These are phyloP conservation scores for Sphaerobolus stellatus DNA, from an alignment of 1,284 basidiomycete species.

Conservation along the genomic window DNA sequence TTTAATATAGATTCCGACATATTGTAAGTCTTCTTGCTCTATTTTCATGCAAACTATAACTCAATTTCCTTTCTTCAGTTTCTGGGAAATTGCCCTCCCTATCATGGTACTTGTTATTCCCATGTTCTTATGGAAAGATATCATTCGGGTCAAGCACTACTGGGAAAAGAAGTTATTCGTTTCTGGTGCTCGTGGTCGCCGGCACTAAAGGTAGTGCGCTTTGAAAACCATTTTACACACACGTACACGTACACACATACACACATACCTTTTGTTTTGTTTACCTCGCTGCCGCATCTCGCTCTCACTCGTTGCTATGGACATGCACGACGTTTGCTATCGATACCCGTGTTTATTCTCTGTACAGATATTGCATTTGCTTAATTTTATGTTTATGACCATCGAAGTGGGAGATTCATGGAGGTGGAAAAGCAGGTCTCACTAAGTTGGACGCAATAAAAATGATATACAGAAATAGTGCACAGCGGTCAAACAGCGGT, in stretches of 20 bases:
- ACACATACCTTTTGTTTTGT: background rate
- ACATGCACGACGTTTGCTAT: too few relatives aligned
- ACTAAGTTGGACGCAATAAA: too few relatives aligned
- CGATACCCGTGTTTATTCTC: too few relatives aligned
- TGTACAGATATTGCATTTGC: too few relatives aligned
- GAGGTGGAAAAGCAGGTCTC: too few relatives aligned
- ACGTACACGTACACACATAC: too few relatives aligned
- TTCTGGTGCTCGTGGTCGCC: background rate
- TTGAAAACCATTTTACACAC: too few relatives aligned
- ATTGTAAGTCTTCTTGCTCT: conserved; percentile 43
- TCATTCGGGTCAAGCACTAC: conserved; percentile 46
- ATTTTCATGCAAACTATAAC: too few relatives aligned
- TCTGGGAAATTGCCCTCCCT: conserved; percentile 66
- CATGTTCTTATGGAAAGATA: conserved; percentile 54
- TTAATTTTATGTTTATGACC: too few relatives aligned
- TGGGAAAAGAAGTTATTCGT: conserved; percentile 37
- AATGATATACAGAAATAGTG: too few relatives aligned
- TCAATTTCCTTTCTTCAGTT: conserved; percentile 42
- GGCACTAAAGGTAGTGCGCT: background rate
- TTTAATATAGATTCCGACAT: conserved; percentile 47
- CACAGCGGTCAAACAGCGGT: too few relatives aligned
- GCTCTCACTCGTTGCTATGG: conserved; percentile 15
- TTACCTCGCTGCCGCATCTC: conserved; percentile 13
- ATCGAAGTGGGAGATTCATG: too few relatives aligned
- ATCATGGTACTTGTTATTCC: conserved; percentile 57